These are phyloP conservation scores for Mortierella sp. DNA, from an alignment of 371 early-diverging fungal genomes.

Conservation along the genomic window DNA sequence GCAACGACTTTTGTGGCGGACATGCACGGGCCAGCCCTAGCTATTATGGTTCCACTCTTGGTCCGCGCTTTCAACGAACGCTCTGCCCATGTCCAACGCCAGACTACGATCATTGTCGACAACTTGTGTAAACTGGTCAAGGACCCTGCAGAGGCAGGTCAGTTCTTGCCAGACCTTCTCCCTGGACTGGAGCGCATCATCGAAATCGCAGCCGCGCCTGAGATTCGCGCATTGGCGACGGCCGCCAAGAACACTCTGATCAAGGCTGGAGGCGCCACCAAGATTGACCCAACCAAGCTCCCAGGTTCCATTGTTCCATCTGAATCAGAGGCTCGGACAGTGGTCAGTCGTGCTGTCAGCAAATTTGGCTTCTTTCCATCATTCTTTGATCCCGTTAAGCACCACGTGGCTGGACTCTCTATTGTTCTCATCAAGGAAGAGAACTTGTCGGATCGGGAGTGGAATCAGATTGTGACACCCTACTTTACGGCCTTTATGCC, in stretches of 20 bases:
- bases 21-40: conserved; percentile 81
- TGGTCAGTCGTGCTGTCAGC: conserved; percentile 57
- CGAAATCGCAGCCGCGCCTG: conserved; percentile 82
- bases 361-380: conserved; percentile 67
- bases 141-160: conserved; percentile 81
- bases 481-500: conserved; percentile 71
- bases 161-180: conserved; percentile 81
- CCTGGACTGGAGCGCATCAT: conserved; percentile 80
- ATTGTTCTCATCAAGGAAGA: conserved; percentile 47
- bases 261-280: conserved; percentile 63
- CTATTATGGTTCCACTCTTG: conserved; percentile 83
- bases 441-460: conserved; percentile 45
- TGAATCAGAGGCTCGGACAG: conserved; percentile 55
- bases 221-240: conserved; percentile 75
- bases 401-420: conserved; percentile 39
- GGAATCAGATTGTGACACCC: conserved; percentile 60
- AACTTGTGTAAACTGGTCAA: conserved; percentile 86
- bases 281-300: conserved; percentile 19
- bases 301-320: conserved; percentile 50
- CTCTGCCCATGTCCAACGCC: conserved; percentile 74
- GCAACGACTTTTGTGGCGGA: conserved; percentile 82
- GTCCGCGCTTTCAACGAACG: conserved; percentile 77
- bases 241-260: conserved; percentile 66
- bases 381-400: conserved; percentile 58
- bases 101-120: conserved; percentile 83